Evolutionary conservation across 208 protist genomes (phyloP), one percentile per base, ranked within the genome.

Genomic region (Acanthamoeba healyi): DNA sequence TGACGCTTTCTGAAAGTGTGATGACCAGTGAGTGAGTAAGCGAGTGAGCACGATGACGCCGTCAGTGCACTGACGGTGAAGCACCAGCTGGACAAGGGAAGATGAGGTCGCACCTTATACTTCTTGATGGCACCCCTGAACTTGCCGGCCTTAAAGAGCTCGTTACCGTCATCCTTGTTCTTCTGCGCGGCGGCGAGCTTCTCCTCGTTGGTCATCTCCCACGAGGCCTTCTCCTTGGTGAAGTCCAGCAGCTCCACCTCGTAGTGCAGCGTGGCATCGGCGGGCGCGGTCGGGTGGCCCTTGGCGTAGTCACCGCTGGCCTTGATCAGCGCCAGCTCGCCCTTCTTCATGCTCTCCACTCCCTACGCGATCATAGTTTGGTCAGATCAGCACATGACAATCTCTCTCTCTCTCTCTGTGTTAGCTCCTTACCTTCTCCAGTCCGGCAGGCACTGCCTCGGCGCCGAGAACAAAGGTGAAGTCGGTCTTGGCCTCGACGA

Each of bases 141-240:
- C 77, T 89, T 94, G 36, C 72, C 92, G 34, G 32, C 51, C 40
- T 74, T 61, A 74, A 89, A 94, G 56, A 94, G 56, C 19, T 61
- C 74, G 44, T 94, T 94, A 32, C 92, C 92, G 19, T 94, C 92
- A 10, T 94, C 92, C 92, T 89, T 94, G 36, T 2, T 38, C 72
- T 84, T 88, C 58, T 49, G 40, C 0, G 54, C 42, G 10, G 92
- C 61, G 38, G 49, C 40, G 26, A 94, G 10, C 79, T 94, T 94
- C 92, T 94, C 92, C 36, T 72, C 77, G 36, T n/a, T 86, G 67
- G 36, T 89, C 72, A 94, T 84, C 54, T 94, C 92, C 92, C 92
- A 94, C 34, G 72, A 67, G 36, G 38, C 44, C 79, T 94, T 94
- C 77, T 89, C 56, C 56, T 82, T 77, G 38, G 32, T 42, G 51